Evolutionary conservation across 1,284 basidiomycete species (phyloP).

Genomic region (Amylostereum areolatum): DNA sequence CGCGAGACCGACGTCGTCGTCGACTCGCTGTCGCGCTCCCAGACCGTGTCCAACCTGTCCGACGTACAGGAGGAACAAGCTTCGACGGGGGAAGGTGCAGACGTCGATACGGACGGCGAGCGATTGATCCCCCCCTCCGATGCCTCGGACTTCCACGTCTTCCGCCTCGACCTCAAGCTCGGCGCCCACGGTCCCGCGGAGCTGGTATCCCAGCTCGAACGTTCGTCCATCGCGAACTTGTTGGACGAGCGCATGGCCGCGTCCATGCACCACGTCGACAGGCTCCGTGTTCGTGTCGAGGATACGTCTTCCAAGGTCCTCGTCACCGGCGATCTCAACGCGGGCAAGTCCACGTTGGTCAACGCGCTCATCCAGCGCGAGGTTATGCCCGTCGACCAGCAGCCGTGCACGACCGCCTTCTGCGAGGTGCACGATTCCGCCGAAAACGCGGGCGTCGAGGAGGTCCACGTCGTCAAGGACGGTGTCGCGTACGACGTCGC

Average conservation of each 20-base stretch:
- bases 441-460: slow-evolving; percentile 76
- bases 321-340: slow-evolving; percentile 98
- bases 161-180: slow-evolving; percentile 90
- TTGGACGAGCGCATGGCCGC: slow-evolving; percentile 83
- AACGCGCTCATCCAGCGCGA: slow-evolving; percentile 88
- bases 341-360: slow-evolving; percentile 98
- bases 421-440: slow-evolving; percentile 94
- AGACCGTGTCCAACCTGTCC: not conserved
- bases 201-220: slow-evolving; percentile 89
- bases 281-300: slow-evolving; percentile 80
- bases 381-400: slow-evolving; percentile 97
- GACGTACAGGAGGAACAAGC: slow-evolving; percentile 9
- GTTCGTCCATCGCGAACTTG: slow-evolving; percentile 87
- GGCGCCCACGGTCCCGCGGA: slow-evolving; percentile 72
- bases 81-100: slow-evolving; percentile 34
- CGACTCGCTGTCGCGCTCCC: slow-evolving; percentile 50
- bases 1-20: slow-evolving; percentile 65
- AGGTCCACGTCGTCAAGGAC: slow-evolving; percentile 76
- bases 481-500: slow-evolving; percentile 65
- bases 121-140: slow-evolving; percentile 37
- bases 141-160: slow-evolving; percentile 69
- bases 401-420: slow-evolving; percentile 96
- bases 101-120: slow-evolving; percentile 31
- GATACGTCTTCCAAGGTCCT: slow-evolving; percentile 96
- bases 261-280: slow-evolving; percentile 78